Evolutionary conservation across 805 yeast species (phyloP).

Genomic region (Candida coleopterorum): DNA sequence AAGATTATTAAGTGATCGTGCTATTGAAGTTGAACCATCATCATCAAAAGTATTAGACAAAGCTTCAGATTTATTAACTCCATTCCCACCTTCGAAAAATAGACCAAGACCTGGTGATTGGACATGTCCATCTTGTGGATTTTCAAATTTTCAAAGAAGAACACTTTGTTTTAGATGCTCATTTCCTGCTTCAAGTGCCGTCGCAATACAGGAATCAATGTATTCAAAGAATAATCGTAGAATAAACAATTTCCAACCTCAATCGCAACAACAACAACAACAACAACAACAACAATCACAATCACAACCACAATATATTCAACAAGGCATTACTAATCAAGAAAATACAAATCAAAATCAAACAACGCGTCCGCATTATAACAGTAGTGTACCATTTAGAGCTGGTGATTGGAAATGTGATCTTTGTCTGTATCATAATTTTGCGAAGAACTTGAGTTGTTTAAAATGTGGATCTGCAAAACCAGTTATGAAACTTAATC

Average conservation of each 20-base stretch:
- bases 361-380: slow-evolving; percentile 13
- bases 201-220: slow-evolving; percentile 62
- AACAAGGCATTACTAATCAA: slow-evolving; percentile 6
- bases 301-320: slow-evolving; percentile 7
- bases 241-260: slow-evolving; percentile 4
- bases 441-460: slow-evolving; percentile 85
- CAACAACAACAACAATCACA: slow-evolving; percentile 11
- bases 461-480: slow-evolving; percentile 82
- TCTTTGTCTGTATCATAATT: slow-evolving; percentile 81
- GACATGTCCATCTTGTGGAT: slow-evolving; percentile 97
- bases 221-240: slow-evolving; percentile 19
- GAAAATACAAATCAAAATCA: slow-evolving; percentile 9
- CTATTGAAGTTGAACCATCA: slow-evolving; percentile 84
- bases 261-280: slow-evolving; percentile 1
- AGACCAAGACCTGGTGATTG: slow-evolving; percentile 96
- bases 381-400: slow-evolving; percentile 76
- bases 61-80: slow-evolving; percentile 75
- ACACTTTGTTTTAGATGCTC: slow-evolving; percentile 92
- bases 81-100: slow-evolving; percentile 81
- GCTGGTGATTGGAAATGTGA: slow-evolving; percentile 98
- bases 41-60: slow-evolving; percentile 71
- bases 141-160: slow-evolving; percentile 89
- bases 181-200: slow-evolving; percentile 75
- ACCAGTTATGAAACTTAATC: slow-evolving; percentile 20
- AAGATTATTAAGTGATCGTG: slow-evolving; percentile 62